These are phyloP conservation scores for Mycena venus DNA, from an alignment of 768 basidiomycete genomes.

Conservation along the genomic window DNA sequence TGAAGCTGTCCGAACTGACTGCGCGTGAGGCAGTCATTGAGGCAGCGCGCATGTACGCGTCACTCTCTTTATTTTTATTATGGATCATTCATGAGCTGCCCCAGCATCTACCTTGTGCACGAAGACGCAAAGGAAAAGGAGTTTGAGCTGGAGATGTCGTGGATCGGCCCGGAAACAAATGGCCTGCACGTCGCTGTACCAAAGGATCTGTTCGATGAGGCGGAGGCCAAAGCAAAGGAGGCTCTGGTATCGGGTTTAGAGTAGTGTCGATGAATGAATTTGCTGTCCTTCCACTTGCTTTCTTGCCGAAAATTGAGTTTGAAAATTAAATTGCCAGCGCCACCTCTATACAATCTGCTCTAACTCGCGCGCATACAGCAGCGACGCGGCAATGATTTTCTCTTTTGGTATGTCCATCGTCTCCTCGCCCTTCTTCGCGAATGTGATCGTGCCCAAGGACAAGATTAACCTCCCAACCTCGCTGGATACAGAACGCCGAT, in stretches of 20 bases:
- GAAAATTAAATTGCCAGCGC: constrained; percentile 11
- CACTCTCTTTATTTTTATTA: background rate
- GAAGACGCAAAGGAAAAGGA: constrained; percentile 99
- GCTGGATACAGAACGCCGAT: constrained; percentile 57
- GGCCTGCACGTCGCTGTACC: constrained; percentile 88
- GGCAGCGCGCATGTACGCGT: constrained; percentile 92
- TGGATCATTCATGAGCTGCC: constrained; percentile 15
- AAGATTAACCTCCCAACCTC: constrained; percentile 90
- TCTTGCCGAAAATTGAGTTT: background rate
- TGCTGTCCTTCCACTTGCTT: constrained; percentile 30
- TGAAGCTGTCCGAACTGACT: constrained; percentile 85
- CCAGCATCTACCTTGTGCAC: constrained; percentile 95
- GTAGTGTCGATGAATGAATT: constrained; percentile 43
- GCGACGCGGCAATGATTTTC: constrained; percentile 82
- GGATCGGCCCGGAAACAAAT: constrained; percentile 91
- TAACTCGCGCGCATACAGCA: constrained; percentile 87
- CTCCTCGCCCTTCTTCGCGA: constrained; percentile 86
- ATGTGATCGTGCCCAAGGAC: constrained; percentile 75
- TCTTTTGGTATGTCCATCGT: constrained; percentile 88
- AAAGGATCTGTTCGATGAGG: constrained; percentile 85
- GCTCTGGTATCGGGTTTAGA: constrained; percentile 77
- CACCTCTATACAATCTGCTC: constrained; percentile 91
- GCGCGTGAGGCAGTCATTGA: constrained; percentile 90
- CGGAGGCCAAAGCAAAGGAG: constrained; percentile 89
- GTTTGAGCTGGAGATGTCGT: constrained; percentile 97